Conservation (phyloP, 208 protist genomes). For the Giardia duodenalis region DNA sequence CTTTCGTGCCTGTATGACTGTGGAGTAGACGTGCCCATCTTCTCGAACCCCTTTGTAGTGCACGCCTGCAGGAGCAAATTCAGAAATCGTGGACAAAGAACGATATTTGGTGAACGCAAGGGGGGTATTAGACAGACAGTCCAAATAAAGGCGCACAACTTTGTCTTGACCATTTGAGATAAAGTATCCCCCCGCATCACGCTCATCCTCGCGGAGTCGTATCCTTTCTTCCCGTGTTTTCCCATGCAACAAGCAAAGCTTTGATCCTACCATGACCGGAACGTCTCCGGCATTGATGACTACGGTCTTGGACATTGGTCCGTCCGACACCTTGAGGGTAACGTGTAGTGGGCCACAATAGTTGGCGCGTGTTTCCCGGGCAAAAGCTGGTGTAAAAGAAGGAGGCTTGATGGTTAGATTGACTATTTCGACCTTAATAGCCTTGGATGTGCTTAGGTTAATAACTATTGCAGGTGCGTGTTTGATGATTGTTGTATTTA, state of each 20-base stretch:
- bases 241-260: slow-evolving; percentile 17
- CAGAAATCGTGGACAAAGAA: slow-evolving; percentile 64
- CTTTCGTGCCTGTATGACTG: slow-evolving; percentile 84
- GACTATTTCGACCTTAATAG: neutral
- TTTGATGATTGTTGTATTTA: neutral
- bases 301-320: neutral
- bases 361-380: neutral
- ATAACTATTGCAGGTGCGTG: neutral
- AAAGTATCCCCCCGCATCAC: slow-evolving; percentile 31
- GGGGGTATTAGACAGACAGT: neutral
- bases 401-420: neutral
- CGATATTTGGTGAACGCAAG: neutral
- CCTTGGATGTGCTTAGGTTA: neutral
- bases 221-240: slow-evolving; percentile 3
- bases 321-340: neutral
- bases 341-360: neutral
- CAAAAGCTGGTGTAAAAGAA: neutral
- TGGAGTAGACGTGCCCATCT: slow-evolving; percentile 70
- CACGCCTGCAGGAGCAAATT: slow-evolving; percentile 70
- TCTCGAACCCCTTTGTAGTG: slow-evolving; percentile 71
- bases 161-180: slow-evolving; percentile 15
- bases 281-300: neutral
- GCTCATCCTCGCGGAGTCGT: slow-evolving; percentile 11
- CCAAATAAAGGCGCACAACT: neutral
- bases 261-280: slow-evolving; percentile 30